These are phyloP conservation scores for Didymella lethalis DNA, from an alignment of 2,329 filamentous ascomycete species.

Conservation along the genomic window DNA sequence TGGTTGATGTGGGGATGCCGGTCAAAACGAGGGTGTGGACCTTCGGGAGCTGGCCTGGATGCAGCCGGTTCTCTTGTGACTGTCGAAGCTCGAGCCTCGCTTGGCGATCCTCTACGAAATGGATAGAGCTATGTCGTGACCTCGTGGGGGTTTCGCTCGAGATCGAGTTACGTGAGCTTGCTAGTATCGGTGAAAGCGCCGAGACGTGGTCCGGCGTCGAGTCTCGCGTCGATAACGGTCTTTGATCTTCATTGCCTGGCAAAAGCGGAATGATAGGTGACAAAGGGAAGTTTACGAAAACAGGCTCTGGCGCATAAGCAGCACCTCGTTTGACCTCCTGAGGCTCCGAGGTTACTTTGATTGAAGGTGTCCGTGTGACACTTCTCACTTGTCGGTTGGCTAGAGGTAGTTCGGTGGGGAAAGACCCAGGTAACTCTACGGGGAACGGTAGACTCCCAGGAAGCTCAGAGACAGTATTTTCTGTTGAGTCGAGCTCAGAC, in stretches of 20 bases:
- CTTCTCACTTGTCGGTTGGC: background rate
- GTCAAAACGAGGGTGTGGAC: constrained; percentile 65
- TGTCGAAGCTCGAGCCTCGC: constrained; percentile 44
- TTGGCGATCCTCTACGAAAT: constrained; percentile 42
- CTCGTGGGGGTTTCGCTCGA: constrained; percentile 7
- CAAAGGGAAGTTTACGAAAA: constrained; percentile 33
- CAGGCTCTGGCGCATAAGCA: constrained; percentile 57
- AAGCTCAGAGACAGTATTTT: constrained; percentile 35
- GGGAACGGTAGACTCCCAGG: constrained; percentile 39
- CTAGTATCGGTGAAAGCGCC: constrained; percentile 29
- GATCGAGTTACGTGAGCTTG: constrained; percentile 9
- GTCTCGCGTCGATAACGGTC: constrained; percentile 8
- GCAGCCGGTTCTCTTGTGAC: constrained; percentile 51
- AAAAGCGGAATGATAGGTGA: constrained; percentile 29
- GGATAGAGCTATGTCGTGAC: constrained; percentile 34
- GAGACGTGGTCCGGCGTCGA: constrained; percentile 10
- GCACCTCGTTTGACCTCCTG: constrained; percentile 51
- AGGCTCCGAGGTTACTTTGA: constrained; percentile 45
- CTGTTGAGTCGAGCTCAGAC: constrained; percentile 36
- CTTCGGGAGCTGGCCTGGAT: constrained; percentile 64
- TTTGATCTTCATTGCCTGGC: constrained; percentile 15
- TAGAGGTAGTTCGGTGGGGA: constrained; percentile 11
- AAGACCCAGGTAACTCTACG: constrained; percentile 37
- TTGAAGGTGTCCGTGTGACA: constrained; percentile 18
- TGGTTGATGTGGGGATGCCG: constrained; percentile 60